Evolutionary conservation across 192 early-diverging fungal species (phyloP).

Genomic region (Physocladia obscura): DNA sequence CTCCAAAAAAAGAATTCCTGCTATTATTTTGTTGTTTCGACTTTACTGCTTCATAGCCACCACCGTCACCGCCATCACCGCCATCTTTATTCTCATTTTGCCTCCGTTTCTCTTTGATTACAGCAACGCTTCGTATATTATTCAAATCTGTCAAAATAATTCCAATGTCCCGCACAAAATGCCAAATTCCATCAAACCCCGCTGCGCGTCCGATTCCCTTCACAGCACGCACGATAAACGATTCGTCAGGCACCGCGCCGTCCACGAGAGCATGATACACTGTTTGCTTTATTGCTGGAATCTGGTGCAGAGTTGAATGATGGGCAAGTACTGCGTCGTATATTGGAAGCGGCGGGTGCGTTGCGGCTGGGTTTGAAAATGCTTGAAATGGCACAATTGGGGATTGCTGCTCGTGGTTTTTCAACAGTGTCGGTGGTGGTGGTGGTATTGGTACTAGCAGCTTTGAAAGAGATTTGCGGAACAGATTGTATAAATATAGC

Average conservation of each 20-base stretch:
- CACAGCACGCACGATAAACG: slow-evolving; percentile 11
- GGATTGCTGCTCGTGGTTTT: not conserved
- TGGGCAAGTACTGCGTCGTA: slow-evolving; percentile 24
- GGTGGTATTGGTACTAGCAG: not conserved
- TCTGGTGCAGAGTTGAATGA: not conserved
- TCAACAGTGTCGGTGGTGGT: not conserved
- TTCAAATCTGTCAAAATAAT: not conserved
- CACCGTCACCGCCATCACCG: not conserved
- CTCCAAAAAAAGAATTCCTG: not conserved
- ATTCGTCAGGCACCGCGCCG: not conserved
- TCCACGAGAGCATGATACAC: slow-evolving; percentile 6
- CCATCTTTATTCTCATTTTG: not conserved
- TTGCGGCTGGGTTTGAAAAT: not conserved
- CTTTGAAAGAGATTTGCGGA: not conserved
- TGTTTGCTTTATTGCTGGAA: not conserved
- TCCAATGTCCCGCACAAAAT: not conserved
- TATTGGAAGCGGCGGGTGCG: not conserved
- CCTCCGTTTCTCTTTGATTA: not conserved
- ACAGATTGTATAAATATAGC: not conserved
- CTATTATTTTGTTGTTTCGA: not conserved
- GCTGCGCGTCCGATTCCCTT: not conserved
- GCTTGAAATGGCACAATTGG: no score
- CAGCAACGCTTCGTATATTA: not conserved
- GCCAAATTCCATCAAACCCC: not conserved
- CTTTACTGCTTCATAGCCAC: not conserved